phyloP scores from a whole-genome alignment of 1,139 yeast genomes.

The Suhomyces wounanorum region DNA sequence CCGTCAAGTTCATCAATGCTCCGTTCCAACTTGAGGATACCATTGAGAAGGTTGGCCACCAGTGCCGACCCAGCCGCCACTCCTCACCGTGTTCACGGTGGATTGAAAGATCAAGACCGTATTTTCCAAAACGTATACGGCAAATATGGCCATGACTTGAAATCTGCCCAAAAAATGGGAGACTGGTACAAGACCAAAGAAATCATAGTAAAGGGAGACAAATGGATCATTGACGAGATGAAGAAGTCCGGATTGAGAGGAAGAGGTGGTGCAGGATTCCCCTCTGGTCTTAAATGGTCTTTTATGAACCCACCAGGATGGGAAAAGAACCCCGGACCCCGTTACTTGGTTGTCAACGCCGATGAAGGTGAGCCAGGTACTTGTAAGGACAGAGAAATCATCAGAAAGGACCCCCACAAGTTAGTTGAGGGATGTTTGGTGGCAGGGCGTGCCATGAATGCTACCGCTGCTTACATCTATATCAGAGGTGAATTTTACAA shows the following conservation, averaged over 20 bases:
- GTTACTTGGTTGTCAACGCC: constrained; percentile 85
- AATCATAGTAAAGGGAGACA: constrained; percentile 76
- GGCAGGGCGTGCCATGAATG: constrained; percentile 90
- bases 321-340: constrained; percentile 84
- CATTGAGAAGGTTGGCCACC: constrained; percentile 40
- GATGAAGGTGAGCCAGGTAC: constrained; percentile 96
- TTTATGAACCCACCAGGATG: constrained; percentile 95
- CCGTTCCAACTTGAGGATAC: constrained; percentile 20
- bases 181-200: constrained; percentile 93
- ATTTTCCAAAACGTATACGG: constrained; percentile 82
- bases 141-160: constrained; percentile 71
- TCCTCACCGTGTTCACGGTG: constrained; percentile 69
- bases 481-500: constrained; percentile 87
- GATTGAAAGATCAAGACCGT: constrained; percentile 78
- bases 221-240: constrained; percentile 85
- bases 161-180: constrained; percentile 75
- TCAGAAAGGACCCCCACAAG: constrained; percentile 88
- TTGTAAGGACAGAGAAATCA: constrained; percentile 87
- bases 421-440: constrained; percentile 84
- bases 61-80: constrained; percentile 48
- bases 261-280: constrained; percentile 93
- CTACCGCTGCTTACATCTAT: constrained; percentile 87
- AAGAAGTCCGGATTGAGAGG: constrained; percentile 85
- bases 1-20: constrained; percentile 14
- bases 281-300: constrained; percentile 87